Evolutionary conservation across 169 alveolate genomes (phyloP), one percentile per base, ranked within the genome.

Genomic region (Plasmodium chabaudi): DNA sequence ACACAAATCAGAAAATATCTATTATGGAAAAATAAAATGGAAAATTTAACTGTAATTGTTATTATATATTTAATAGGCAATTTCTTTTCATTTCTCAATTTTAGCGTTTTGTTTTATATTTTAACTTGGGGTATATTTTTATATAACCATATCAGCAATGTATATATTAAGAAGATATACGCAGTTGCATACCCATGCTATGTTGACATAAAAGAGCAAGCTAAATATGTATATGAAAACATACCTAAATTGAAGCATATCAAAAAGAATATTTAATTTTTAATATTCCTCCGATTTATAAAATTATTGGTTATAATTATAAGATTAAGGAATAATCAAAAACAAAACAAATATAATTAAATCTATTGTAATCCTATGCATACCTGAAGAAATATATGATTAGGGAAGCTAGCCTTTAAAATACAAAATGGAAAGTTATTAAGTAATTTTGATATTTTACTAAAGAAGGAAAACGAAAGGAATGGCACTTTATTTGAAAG

Each of bases 61-160:
- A 42, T 69, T 12, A 53, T 82, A n/a, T 82, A 82, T 49, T 60
- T 44, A 10, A 27, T 82, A 12, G 91, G 91, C 12, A 82, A 82
- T 44, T 56, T 82, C 46, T 72, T 82, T 5, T 82, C 91, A 21
- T 82, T 82, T 23, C 55, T 82, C 10, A 82, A 82, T 56, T 82
- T 82, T 46, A 82, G 86, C 42, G 91, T 68, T 51, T 39, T 82
- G 15, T 67, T 82, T 69, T 82, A 82, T 60, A 9, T 82, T 23
- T 9, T 82, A 34, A 82, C 91, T 2, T 82, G 91, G 91, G 56
- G 46, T 9, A 59, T 69, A 68, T 82, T 82, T 17, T 42, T 82
- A 15, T 82, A 82, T 82, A 68, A 82, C 73, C 53, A 82, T 82
- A 68, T 82, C 61, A 82, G 49, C 27, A 56, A 68, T 68, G 91